These are phyloP conservation scores for Scutellaria galericulata DNA, from an alignment of 257 asterid species.

Conservation along the genomic window DNA sequence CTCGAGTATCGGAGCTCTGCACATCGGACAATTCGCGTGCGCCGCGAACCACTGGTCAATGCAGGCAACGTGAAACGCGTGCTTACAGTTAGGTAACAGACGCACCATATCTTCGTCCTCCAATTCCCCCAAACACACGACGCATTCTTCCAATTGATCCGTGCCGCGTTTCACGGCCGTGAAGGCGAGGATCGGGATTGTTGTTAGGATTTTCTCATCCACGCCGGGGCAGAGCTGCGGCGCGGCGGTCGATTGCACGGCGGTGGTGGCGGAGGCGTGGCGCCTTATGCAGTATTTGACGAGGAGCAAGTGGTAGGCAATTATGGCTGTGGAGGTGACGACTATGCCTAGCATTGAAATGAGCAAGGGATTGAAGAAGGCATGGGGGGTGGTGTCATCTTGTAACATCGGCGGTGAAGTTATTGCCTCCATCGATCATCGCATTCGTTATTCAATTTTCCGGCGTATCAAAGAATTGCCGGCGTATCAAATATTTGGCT, in stretches of 20 bases:
- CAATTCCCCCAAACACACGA: conserved; percentile 66
- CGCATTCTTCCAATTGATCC: conserved; percentile 56
- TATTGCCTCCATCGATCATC: conserved; percentile 53
- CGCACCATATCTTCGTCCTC: conserved; percentile 63
- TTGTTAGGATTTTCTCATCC: conserved; percentile 46
- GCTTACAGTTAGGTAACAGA: conserved; percentile 60
- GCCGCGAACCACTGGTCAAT: conserved; percentile 67
- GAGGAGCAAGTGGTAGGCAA: conserved; percentile 55
- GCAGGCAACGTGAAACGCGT: conserved; percentile 67
- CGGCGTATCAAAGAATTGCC: neutral
- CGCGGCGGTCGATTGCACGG: neutral
- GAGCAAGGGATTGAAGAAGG: conserved; percentile 43
- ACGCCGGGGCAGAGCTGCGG: conserved; percentile 39
- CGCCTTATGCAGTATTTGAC: conserved; percentile 47
- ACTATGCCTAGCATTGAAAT: conserved; percentile 56
- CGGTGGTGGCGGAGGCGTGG: conserved; percentile 16
- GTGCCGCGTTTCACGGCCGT: conserved; percentile 25
- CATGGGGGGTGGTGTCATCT: neutral
- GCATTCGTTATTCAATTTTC: neutral
- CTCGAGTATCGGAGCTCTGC: conserved; percentile 50
- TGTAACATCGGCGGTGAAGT: conserved; percentile 41
- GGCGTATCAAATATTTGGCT: too few species aligned
- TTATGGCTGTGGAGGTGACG: conserved; percentile 37
- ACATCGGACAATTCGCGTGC: conserved; percentile 64
- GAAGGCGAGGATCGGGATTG: conserved; percentile 53